phyloP scores from a whole-genome alignment of 1,284 basidiomycete species.

The Rhodotorula sp. region DNA sequence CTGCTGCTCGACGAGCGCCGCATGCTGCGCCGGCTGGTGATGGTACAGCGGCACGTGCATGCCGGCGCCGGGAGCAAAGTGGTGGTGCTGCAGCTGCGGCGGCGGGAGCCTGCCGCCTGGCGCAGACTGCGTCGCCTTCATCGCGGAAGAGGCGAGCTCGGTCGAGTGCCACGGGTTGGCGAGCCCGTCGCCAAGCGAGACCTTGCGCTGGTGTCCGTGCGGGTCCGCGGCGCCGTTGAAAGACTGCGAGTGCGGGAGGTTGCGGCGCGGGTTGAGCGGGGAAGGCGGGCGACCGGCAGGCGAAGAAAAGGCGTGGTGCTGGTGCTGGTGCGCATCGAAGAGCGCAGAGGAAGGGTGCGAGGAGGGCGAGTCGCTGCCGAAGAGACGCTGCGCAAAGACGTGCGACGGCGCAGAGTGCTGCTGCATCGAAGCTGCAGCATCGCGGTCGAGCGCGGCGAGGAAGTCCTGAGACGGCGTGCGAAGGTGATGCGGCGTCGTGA shows the following conservation, averaged over 20 bases:
- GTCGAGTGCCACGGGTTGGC: neutral
- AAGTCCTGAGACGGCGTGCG: slow-evolving; percentile 33
- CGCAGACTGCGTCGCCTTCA: slow-evolving; percentile 12
- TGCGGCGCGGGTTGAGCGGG: slow-evolving; percentile 19
- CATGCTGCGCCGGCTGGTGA: no score
- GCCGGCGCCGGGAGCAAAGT: no score
- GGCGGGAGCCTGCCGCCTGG: neutral
- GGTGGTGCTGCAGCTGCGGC: neutral
- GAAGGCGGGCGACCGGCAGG: neutral
- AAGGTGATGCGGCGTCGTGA: neutral
- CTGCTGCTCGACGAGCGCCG: neutral
- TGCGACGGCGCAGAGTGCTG: slow-evolving; percentile 13
- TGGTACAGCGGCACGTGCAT: no score
- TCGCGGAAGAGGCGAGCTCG: neutral
- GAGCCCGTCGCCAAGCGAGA: slow-evolving; percentile 12
- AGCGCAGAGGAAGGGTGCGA: neutral
- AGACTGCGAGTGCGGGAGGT: neutral
- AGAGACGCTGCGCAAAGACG: slow-evolving; percentile 22
- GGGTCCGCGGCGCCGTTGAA: neutral
- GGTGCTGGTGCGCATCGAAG: neutral
- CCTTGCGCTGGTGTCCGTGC: neutral
- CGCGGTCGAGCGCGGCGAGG: slow-evolving; percentile 16
- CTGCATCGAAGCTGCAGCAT: neutral
- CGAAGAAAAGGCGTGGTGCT: neutral
- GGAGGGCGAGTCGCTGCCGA: neutral